Base-by-base conservation (phyloP, 148 eudicot genomes). In the Nepenthes mirabilis region DNA sequence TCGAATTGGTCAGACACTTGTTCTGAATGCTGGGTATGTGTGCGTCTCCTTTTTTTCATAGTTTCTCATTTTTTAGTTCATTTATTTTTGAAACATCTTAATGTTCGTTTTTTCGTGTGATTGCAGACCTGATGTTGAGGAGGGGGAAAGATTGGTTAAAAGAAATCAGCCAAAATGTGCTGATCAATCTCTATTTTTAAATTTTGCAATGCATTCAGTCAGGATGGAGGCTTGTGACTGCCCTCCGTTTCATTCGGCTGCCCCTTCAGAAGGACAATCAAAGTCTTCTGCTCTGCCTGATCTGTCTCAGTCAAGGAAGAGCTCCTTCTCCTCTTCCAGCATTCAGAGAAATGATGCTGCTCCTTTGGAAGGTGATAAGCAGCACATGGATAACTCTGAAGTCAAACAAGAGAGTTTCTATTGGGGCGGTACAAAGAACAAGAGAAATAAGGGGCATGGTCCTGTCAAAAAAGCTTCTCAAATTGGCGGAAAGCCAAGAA, bases 221-320 rank as follows among this genome's bases (percentile, higher is more conserved):
- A 80, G 99, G 70, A 83, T 93, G 95, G 99, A 93, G 77, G 99
- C 99, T 63, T 93, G 96, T 70, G 99, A 93, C 71, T 88, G 96
- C 70, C 99, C 99, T 36, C 89, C 99, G 33, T 66, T 70, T 72
- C 84, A 86, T 69, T 72, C 75, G 52, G 23, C 23, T 23, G 23
- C 23, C 23, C 63, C 70, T 14, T 23, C 78, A 2, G 72, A 73
- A 52, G 82, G 71, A 62, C 65, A 68, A 69, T 52, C 75, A 43
- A 61, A 77, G 14, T 68, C 89, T 10, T 77, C 86, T 66, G 66
- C 74, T 75, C 69, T 77, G 36, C 74, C 87, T 32, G 75, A 64
- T 13, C 33, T 61, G 40, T 74, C 56, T 52, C 72, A 70, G 36
- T 56, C 82, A 9, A 67, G 53, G 52, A 70, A 60, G 23, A 77